phyloP scores from a whole-genome alignment of 805 yeast genomes.

The Saccharomycopsis fermentans region DNA sequence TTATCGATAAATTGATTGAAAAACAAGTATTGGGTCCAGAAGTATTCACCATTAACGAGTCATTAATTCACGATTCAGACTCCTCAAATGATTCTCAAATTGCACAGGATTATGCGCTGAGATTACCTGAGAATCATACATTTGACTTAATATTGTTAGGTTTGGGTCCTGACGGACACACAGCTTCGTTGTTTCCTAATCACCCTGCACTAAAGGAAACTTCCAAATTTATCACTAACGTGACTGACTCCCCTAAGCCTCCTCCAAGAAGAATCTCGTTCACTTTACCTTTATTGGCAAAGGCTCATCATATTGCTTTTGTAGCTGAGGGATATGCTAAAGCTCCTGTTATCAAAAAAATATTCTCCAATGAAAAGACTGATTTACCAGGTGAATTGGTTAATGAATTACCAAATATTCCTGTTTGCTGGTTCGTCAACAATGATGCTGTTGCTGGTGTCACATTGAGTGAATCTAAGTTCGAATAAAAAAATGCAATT shows the following conservation, averaged over 20 bases:
- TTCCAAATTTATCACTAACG: constrained; percentile 90
- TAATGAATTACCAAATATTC: constrained; percentile 34
- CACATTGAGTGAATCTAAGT: constrained; percentile 19
- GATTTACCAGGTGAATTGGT: constrained; percentile 68
- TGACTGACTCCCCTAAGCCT: constrained; percentile 83
- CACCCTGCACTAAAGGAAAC: constrained; percentile 61
- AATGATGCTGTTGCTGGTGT: constrained; percentile 66
- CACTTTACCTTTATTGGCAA: constrained; percentile 89
- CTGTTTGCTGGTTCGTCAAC: constrained; percentile 66
- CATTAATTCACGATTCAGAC: constrained; percentile 54
- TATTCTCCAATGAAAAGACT: constrained; percentile 44
- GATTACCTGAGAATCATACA: constrained; percentile 78
- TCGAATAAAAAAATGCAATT: constrained; percentile 3
- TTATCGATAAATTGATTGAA: constrained; percentile 32
- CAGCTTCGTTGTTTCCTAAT: constrained; percentile 89
- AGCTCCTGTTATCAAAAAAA: constrained; percentile 58
- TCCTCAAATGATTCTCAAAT: constrained; percentile 53
- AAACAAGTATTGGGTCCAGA: constrained; percentile 44
- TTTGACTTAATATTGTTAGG: constrained; percentile 87
- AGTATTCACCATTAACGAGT: constrained; percentile 75
- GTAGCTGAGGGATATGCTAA: constrained; percentile 93
- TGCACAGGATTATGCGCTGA: constrained; percentile 86
- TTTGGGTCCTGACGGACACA: constrained; percentile 98
- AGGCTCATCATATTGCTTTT: constrained; percentile 83
- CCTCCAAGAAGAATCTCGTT: constrained; percentile 81